Evolutionary conservation across 2,329 filamentous ascomycete genomes (phyloP).

Genomic region (Monosporascus sp.): DNA sequence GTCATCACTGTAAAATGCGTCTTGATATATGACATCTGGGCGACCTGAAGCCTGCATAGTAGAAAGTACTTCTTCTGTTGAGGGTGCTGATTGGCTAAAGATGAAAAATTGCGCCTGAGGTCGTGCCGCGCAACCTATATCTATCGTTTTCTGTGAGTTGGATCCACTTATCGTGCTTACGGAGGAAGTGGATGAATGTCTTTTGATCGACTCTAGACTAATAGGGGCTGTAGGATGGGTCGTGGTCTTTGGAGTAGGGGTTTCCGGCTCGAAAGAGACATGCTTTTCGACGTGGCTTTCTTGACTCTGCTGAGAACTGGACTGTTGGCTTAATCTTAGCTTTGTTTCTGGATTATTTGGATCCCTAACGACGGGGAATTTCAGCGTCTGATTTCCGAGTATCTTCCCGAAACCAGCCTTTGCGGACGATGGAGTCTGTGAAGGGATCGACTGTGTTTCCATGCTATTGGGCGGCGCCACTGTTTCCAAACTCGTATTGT

Average conservation of each 20-base stretch:
- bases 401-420: constrained; percentile 35
- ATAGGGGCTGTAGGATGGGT: constrained; percentile 1
- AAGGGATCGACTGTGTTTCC: constrained; percentile 7
- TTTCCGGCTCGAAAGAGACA: constrained; percentile 28
- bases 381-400: constrained; percentile 39
- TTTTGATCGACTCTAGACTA: constrained; percentile 9
- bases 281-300: constrained; percentile 29
- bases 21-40: constrained; percentile 73
- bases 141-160: constrained; percentile 4
- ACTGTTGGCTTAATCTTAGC: constrained; percentile 62
- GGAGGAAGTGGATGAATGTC: constrained; percentile 12
- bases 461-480: neutral
- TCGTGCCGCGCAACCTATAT: constrained; percentile 21
- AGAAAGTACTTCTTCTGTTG: constrained; percentile 39
- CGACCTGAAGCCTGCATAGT: constrained; percentile 55
- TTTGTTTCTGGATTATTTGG: constrained; percentile 60
- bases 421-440: constrained; percentile 16
- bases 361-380: constrained; percentile 75
- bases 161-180: constrained; percentile 9
- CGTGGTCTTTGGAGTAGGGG: constrained; percentile 4
- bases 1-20: constrained; percentile 81
- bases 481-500: constrained; percentile 2
- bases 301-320: constrained; percentile 47
- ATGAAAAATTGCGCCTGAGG: constrained; percentile 24
- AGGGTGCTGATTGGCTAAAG: constrained; percentile 29